Conservation (phyloP, 164 flowering plant genomes). For the Tetracentron sinense region DNA sequence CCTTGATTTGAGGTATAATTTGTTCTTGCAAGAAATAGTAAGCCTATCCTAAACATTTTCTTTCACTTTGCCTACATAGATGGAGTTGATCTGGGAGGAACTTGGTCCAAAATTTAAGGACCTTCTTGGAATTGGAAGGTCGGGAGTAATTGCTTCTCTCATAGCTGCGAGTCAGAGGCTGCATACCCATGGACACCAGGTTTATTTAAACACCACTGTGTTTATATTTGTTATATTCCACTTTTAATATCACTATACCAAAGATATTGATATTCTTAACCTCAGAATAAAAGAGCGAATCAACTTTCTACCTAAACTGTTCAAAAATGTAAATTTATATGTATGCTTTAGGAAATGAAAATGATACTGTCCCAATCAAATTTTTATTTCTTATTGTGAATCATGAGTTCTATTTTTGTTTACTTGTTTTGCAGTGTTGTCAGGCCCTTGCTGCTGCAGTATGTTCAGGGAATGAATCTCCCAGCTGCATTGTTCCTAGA, state of each 20-base stretch:
- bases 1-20: background rate
- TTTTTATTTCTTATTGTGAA: background rate
- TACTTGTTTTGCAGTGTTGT: constrained; percentile 55
- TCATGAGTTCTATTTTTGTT: constrained; percentile 6
- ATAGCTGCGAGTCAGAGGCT: constrained; percentile 77
- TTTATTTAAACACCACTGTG: constrained; percentile 12
- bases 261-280: background rate
- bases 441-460: constrained; percentile 79
- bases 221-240: background rate
- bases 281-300: background rate
- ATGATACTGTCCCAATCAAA: background rate
- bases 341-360: background rate
- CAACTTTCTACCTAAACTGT: background rate
- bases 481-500: constrained; percentile 64
- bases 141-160: constrained; percentile 88
- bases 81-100: constrained; percentile 72
- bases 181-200: constrained; percentile 58
- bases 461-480: constrained; percentile 40
- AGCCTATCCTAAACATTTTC: background rate
- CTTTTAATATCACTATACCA: background rate
- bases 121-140: constrained; percentile 67
- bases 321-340: background rate
- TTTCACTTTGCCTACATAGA: constrained; percentile 29
- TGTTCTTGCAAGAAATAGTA: background rate
- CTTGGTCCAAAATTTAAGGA: constrained; percentile 68